Evolutionary conservation across 1,284 basidiomycete genomes (phyloP), one percentile per base, ranked within the genome.

Genomic region (Rhodofomes roseus): DNA sequence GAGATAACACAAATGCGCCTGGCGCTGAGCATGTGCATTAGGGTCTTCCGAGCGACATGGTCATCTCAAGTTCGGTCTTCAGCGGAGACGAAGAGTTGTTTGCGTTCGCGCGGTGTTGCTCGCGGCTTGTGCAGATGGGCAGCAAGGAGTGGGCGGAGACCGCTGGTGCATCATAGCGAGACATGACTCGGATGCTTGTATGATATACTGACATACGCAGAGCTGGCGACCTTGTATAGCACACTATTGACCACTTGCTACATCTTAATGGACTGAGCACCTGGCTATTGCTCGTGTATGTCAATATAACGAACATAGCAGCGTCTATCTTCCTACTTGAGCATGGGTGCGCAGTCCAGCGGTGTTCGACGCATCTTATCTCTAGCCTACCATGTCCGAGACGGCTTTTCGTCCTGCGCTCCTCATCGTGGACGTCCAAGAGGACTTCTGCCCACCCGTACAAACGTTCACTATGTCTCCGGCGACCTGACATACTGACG

Each of bases 51-150:
- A 79, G 82, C 16, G 86, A 92, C 25, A 77, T 84, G 25, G 87
- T 95, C 18, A 92, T 93, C 27, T 79, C 81, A 1, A 91, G 90
- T 59, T 90, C 93, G 23, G 90, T 98, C 74, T 98, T 97, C 72
- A 89, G 87, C 0, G 93, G 94, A 4, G 94, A 97, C 68, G 95
- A 97, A 73, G 95, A 98, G 74, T 72, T 96, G 7, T 97, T 98
- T 72, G 95, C 95, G 0, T 98, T 96, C 73, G 95, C 94, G 11
- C 82, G 95, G 54, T 95, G 94, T 39, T 95, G 95, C 68, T 95
- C 92, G 31, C 82, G 95, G 54, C 77, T 97, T 27, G 90, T 93
- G 36, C 89, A 97, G 74, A 96, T 97, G 95, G 92, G 94, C 50
- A 92, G 90, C 69, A 86, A 80, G 66, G 86, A 91, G 64, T 94